Evolutionary conservation across 140 eudicot genomes (phyloP).

Genomic region (Erigeron philadelphicus): DNA sequence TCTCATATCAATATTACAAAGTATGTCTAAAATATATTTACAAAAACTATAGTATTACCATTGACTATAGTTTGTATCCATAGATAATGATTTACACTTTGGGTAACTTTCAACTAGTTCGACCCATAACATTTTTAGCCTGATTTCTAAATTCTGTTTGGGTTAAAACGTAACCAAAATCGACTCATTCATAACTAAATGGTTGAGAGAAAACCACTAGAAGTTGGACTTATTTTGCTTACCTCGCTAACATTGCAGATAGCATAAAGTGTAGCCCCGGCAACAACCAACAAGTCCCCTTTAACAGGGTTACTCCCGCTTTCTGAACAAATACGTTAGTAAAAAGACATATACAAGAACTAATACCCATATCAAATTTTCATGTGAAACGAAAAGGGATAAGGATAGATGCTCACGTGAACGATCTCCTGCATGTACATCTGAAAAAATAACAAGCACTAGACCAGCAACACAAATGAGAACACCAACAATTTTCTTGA

Average conservation of each 20-base stretch:
- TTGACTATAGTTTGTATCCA: neutral
- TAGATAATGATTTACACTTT: neutral
- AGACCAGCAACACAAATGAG: slow-evolving; percentile 74
- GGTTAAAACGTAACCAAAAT: neutral
- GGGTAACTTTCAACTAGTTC: neutral
- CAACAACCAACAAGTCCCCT: slow-evolving; percentile 75
- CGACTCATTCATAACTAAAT: neutral
- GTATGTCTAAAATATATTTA: neutral
- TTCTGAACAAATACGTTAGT: slow-evolving; percentile 30
- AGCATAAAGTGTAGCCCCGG: slow-evolving; percentile 87
- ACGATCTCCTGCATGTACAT: slow-evolving; percentile 78
- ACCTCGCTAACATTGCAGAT: slow-evolving; percentile 86
- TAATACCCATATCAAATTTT: neutral
- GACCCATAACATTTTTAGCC: neutral
- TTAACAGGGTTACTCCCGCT: slow-evolving; percentile 62
- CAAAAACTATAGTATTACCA: neutral
- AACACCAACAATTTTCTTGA: slow-evolving; percentile 60
- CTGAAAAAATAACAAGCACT: slow-evolving; percentile 70
- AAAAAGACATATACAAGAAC: neutral
- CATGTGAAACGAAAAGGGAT: slow-evolving; percentile 4
- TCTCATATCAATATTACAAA: neutral
- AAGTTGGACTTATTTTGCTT: slow-evolving; percentile 13
- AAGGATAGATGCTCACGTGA: slow-evolving; percentile 44
- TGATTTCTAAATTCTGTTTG: neutral
- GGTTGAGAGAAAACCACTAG: neutral